Base-by-base conservation (phyloP, 805 yeast species). In the Citeromyces matritensis region DNA sequence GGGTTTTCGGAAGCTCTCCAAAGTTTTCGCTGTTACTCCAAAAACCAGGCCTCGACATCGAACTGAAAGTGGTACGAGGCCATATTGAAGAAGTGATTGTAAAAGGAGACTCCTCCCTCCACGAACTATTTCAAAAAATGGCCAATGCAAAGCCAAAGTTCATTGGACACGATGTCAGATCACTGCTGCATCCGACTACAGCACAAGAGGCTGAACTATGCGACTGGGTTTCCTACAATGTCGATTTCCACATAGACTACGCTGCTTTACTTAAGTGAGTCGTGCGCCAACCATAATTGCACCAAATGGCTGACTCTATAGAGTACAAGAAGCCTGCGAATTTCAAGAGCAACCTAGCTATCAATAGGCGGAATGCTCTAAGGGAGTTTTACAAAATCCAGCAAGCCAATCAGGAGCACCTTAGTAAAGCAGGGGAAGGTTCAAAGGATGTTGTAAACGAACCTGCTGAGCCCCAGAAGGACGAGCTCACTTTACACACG, bases 1-100 rank as follows among this genome's bases (percentile, higher is more conserved):
- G 95, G 94, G 68, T 57, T 24, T 84, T 56, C 49, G 86, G 84
- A 1, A 58, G 63, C 13, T 78, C 95, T 0, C 95, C 96, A 1
- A 62, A 58, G 36, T 91, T 88, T 48, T 58, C 64, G 26, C 72
- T 80, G 35, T 42, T 44, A 1, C 46, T 79, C 12, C 44, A 42
- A 3, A 51, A 57, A 27, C 48, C 49, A 0, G 48, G 52, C 4
- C 14, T 40, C 6, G 32, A 26, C 38, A 47, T 36, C 48, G 56
- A 9, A 38, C 60, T 40, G 33, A 30, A 11, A 65, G 73, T 84
- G 3, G 74, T 65, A 5, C 72, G 68, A 35, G 80, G 81, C 15
- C 32, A 10, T 2, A 21, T 23, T 28, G 27, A 43, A 12, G 44
- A 39, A 19, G 33, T 42, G 4, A 58, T 60, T 2, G 26, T 44